Evolutionary conservation across 2,329 filamentous ascomycete species (phyloP).

Genomic region (Nemania sp.): DNA sequence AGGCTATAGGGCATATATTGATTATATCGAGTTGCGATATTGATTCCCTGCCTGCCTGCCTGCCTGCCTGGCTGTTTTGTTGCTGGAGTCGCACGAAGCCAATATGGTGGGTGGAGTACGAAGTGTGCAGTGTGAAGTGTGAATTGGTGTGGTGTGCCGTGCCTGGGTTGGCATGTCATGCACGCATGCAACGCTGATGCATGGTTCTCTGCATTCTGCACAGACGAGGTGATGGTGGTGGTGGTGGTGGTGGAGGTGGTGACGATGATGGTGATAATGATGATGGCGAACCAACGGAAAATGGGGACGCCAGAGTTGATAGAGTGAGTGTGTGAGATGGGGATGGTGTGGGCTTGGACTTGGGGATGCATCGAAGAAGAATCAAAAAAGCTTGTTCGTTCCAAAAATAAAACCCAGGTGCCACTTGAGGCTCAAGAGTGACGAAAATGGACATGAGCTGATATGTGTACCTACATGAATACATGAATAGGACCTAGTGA

Average conservation of each 20-base stretch:
- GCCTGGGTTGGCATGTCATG: not conserved
- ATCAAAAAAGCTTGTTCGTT: constrained; percentile 28
- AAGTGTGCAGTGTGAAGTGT: too few species aligned
- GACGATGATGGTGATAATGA: not conserved
- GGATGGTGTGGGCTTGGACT: constrained; percentile 9
- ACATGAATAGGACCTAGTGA: constrained; percentile 12
- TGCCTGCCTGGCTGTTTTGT: constrained; percentile 20
- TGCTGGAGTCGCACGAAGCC: constrained; percentile 1
- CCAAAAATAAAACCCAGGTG: constrained; percentile 30
- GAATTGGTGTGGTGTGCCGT: constrained; percentile 5
- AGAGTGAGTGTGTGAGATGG: not conserved
- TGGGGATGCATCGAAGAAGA: constrained; percentile 12
- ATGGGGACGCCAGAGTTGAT: not conserved
- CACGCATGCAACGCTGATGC: constrained; percentile 9
- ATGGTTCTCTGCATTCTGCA: constrained; percentile 14
- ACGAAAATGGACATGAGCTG: constrained; percentile 2
- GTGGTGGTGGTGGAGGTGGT: not conserved
- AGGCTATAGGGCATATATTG: constrained; percentile 28
- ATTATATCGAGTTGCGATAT: constrained; percentile 16
- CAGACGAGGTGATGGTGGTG: not conserved
- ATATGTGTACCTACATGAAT: constrained; percentile 23
- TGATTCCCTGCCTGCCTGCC: constrained; percentile 24
- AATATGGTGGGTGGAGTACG: too few species aligned
- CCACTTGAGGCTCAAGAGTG: constrained; percentile 30
- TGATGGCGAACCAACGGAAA: not conserved